Base-by-base conservation (phyloP, 306 rosid genomes). In the Cicer arietinum region DNA sequence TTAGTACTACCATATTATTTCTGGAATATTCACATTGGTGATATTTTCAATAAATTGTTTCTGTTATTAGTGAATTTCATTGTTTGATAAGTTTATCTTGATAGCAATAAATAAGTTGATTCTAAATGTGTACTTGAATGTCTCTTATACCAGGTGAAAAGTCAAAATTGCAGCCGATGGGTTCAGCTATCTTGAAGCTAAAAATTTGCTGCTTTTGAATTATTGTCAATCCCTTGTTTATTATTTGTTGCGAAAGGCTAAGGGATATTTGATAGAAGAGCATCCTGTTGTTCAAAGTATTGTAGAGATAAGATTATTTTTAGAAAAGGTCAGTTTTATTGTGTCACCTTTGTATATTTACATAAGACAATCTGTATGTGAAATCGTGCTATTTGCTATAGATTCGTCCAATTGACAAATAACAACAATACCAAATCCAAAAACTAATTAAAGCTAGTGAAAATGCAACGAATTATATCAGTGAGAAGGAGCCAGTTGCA, bases 381-480 rank as follows among this genome's bases (percentile, higher is more conserved):
- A 77, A 22, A 54, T 63, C 41, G 41, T 53, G 74, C 63, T 72
- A 10, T 75, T 72, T 14, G 25, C 8, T 52, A 76, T 89, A 94
- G 96, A 90, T 94, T 72, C 87, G 95, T 47, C 91, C 96, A 65
- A 92, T 92, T 61, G 98, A 92, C 85, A 89, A 92, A 73, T 92
- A 90, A 85, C 90, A 89, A 20, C 92, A 94, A 35, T 94, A 94
- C 80, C 98, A 94, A 81, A 85, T 92, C 73, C 96, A 92, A 81
- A 94, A 94, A 86, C 83, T 92, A 30, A 83, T 85, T 13, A 90
- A 81, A 77, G 90, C 75, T 84, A 48, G 87, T 37, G 75, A 76
- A 17, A 83, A 78, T 80, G 76, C 84, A 51, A 58, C 73, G 1
- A 90, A 70, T 83, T 84, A 37, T 25, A 76, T 58, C 45, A 67